These are phyloP conservation scores for Fomitopsis palustris DNA, from an alignment of 1,284 basidiomycete species.

Conservation along the genomic window DNA sequence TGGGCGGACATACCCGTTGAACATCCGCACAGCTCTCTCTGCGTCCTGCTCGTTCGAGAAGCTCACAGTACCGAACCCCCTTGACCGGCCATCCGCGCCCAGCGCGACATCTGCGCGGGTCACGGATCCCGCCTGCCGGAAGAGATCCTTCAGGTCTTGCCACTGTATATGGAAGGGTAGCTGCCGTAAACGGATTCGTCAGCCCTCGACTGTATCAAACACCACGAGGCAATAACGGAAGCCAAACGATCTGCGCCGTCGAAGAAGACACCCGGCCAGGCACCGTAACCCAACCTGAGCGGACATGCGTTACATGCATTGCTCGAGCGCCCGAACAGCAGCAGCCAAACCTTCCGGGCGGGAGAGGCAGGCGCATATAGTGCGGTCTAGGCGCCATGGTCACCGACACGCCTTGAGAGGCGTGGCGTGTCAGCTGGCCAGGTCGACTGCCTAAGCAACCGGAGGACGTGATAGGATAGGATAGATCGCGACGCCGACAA, in stretches of 20 bases:
- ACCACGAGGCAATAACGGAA: not conserved
- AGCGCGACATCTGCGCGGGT: constrained; percentile 87
- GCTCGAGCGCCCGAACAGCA: not conserved
- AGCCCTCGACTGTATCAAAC: not conserved
- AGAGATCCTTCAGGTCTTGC: constrained; percentile 95
- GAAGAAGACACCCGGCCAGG: not conserved
- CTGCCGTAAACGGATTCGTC: constrained; percentile 35
- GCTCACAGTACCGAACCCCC: constrained; percentile 87
- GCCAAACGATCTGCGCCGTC: not conserved
- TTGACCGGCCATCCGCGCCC: constrained; percentile 76
- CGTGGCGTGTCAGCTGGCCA: not conserved
- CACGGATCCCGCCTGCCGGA: constrained; percentile 84
- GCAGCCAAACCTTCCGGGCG: not conserved
- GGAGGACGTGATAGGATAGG: not conserved
- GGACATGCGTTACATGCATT: not conserved
- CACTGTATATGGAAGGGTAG: constrained; percentile 96
- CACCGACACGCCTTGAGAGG: not conserved
- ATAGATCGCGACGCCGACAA: not conserved
- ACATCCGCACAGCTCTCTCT: constrained; percentile 79
- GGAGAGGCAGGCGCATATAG: not conserved
- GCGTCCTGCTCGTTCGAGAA: constrained; percentile 86
- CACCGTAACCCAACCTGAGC: not conserved
- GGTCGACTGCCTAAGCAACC: not conserved
- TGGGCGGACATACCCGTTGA: constrained; percentile 69
- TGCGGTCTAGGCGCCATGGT: not conserved